A percentile compares a stretch with the other conserved stretches of the same genome.
Conservation (phyloP, 352 stramenopile genomes). For the Phytophthora pini region DNA sequence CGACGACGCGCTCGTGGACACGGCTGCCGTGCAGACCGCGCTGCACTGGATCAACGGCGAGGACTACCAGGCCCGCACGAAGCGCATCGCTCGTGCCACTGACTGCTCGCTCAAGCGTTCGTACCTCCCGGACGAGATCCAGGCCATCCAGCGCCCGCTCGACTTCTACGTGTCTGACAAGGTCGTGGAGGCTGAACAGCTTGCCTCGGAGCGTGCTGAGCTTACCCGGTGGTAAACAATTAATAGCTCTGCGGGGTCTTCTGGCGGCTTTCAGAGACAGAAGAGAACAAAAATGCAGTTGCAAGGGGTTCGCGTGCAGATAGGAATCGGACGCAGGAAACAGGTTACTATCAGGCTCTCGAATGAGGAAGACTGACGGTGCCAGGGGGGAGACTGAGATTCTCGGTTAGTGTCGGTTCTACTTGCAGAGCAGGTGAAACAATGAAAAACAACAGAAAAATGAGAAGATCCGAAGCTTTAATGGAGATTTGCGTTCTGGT, state of each 20-base stretch:
- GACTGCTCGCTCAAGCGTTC: slow-evolving; percentile 88
- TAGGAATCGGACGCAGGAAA: slow-evolving; percentile 8
- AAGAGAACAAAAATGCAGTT: slow-evolving; percentile 1
- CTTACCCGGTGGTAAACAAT: slow-evolving; percentile 84
- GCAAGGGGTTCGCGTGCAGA: slow-evolving; percentile 3
- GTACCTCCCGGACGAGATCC: slow-evolving; percentile 88
- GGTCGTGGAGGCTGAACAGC: slow-evolving; percentile 55
- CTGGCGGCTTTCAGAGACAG: slow-evolving; percentile 3
- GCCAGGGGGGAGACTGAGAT: neutral
- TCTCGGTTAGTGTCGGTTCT: neutral
- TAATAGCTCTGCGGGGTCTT: neutral
- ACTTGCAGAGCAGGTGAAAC: slow-evolving; percentile 15
- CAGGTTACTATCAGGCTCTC: slow-evolving; percentile 11
- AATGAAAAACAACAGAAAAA: slow-evolving; percentile 34
- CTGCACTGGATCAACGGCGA: slow-evolving; percentile 83
- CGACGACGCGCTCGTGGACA: slow-evolving; percentile 87
- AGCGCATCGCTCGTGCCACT: slow-evolving; percentile 80
- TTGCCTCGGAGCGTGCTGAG: slow-evolving; percentile 75
- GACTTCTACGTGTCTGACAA: slow-evolving; percentile 78
- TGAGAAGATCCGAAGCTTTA: slow-evolving; percentile 27
- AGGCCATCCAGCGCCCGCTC: slow-evolving; percentile 85
- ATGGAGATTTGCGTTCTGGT: slow-evolving; percentile 4
- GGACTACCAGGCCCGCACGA: slow-evolving; percentile 76
- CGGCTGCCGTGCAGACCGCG: slow-evolving; percentile 78
- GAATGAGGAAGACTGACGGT: neutral